phyloP scores from a whole-genome alignment of 176 grass and related monocot genomes.

The Lolium multiflorum region DNA sequence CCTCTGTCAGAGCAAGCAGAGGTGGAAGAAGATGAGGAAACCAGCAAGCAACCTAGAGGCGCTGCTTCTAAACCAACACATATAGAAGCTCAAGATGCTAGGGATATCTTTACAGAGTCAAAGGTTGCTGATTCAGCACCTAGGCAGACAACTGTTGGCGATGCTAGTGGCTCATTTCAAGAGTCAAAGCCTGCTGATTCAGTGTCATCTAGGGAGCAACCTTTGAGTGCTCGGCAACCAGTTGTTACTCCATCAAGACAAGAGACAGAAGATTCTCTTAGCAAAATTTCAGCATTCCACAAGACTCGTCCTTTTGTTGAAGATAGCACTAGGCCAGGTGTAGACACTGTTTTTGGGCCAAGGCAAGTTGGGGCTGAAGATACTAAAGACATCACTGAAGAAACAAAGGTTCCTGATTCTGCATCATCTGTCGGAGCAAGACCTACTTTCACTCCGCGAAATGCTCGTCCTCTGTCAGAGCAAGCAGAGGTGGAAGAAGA shows the following conservation, averaged over 20 bases:
- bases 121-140: constrained; percentile 27
- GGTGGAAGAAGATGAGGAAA: constrained; percentile 43
- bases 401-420: constrained; percentile 43
- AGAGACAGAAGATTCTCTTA: constrained; percentile 15
- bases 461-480: constrained; percentile 22
- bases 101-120: constrained; percentile 9
- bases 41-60: constrained; percentile 22
- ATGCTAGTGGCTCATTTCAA: constrained; percentile 26
- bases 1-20: constrained; percentile 33
- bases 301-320: constrained; percentile 28
- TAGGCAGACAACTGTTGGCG: constrained; percentile 5
- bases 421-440: constrained; percentile 5
- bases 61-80: constrained; percentile 11
- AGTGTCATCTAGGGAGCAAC: constrained; percentile 27
- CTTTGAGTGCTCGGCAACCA: constrained; percentile 3
- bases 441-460: not conserved
- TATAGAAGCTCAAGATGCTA: constrained; percentile 38
- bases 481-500: constrained; percentile 40
- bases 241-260: constrained; percentile 22
- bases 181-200: constrained; percentile 25
- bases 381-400: constrained; percentile 30
- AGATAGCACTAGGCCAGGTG: constrained; percentile 24
- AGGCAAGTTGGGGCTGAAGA: constrained; percentile 5
- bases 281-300: constrained; percentile 18
- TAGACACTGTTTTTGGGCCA: constrained; percentile 15